Conservation (phyloP, 495 filamentous ascomycete genomes). For the Podospora anserina region DNA sequence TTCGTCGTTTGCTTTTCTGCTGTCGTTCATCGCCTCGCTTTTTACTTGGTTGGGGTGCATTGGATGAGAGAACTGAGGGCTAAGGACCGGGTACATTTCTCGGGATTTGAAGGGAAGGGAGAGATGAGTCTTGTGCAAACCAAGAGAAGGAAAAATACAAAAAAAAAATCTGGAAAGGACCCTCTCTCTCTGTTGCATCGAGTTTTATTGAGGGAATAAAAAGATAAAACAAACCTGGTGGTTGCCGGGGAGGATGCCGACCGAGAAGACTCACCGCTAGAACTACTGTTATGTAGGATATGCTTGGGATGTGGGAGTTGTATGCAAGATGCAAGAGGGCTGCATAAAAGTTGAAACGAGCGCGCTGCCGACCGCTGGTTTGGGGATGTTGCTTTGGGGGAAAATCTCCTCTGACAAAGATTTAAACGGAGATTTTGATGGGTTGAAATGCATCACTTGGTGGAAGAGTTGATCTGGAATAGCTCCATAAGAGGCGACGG, state of each 20-base stretch:
- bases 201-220: background rate
- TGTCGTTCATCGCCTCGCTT: background rate
- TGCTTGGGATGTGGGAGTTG: background rate
- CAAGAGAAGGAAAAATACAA: too few species aligned
- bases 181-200: too few species aligned
- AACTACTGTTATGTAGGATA: background rate
- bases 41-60: background rate
- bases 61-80: background rate
- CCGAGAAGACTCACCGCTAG: slow-evolving; percentile 1
- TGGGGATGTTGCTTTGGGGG: background rate
- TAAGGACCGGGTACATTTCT: background rate
- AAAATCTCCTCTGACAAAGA: too few species aligned
- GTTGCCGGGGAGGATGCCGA: background rate
- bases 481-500: background rate
- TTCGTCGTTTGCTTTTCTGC: background rate
- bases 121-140: background rate
- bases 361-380: background rate
- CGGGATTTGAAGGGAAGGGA: background rate
- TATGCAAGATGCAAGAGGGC: background rate
- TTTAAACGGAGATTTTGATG: too few species aligned
- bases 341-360: background rate
- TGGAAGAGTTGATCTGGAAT: background rate
- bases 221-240: background rate
- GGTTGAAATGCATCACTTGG: background rate
- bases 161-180: too few species aligned